Evolutionary conservation across 2,329 filamentous ascomycete genomes (phyloP).

Genomic region (Onygenales sp.): DNA sequence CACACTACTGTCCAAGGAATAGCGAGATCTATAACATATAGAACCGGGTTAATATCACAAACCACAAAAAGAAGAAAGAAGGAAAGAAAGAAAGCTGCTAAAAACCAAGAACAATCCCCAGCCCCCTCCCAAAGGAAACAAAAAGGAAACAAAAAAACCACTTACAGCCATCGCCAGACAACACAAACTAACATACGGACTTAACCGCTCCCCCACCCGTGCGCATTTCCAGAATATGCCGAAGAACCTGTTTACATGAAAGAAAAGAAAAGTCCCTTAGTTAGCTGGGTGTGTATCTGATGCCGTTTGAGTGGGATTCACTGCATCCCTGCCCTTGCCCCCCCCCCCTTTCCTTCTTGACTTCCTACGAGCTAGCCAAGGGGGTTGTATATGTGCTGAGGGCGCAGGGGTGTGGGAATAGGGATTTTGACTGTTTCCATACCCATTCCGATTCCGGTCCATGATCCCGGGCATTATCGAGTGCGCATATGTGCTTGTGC

Average conservation of each 20-base stretch:
- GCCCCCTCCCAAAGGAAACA: neutral
- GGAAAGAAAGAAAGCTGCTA: neutral
- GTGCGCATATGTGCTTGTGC: conserved; percentile 90
- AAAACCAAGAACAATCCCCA: neutral
- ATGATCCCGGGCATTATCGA: conserved; percentile 81
- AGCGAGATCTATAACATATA: conserved; percentile 9
- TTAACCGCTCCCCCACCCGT: conserved; percentile 81
- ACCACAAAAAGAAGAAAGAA: neutral
- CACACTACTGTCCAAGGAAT: conserved; percentile 12
- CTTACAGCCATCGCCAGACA: conserved; percentile 89
- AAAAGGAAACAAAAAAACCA: conserved; percentile 9
- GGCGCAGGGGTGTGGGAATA: too few relatives aligned
- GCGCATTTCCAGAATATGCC: conserved; percentile 96
- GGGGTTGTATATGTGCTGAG: neutral
- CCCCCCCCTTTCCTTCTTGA: too few relatives aligned
- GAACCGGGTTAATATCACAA: neutral
- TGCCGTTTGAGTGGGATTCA: neutral
- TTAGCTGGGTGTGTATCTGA: conserved; percentile 1
- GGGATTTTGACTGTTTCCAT: conserved; percentile 20
- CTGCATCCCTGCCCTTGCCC: too few relatives aligned
- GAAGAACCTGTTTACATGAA: conserved; percentile 46
- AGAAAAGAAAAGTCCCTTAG: neutral
- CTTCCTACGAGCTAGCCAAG: too few relatives aligned
- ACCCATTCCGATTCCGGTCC: conserved; percentile 90
- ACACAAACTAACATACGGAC: conserved; percentile 90